A percentile compares a stretch with the other conserved stretches of the same genome.
Conservation (phyloP, 208 protist genomes). For the Crithidia expoeki region DNA sequence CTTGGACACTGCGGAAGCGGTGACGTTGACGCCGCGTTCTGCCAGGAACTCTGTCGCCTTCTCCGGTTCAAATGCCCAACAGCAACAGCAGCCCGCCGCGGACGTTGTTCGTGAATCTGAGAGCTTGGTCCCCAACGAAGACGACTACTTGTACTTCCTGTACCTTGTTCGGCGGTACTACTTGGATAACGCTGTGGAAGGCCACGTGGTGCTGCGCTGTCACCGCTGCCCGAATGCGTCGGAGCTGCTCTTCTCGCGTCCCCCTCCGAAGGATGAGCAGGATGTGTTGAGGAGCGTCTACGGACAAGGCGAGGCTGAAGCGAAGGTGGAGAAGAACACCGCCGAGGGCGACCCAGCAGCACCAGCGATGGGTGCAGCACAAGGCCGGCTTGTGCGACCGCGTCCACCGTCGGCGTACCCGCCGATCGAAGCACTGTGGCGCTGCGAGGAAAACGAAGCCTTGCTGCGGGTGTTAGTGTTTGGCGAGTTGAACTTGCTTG, state of each 20-base stretch:
- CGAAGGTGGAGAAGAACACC: neutral
- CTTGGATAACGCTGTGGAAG: conserved; percentile 85
- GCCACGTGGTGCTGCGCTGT: conserved; percentile 86
- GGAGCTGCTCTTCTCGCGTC: conserved; percentile 78
- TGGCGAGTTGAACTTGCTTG: conserved; percentile 86
- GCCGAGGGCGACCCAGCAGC: neutral
- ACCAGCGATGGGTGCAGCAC: neutral
- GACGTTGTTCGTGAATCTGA: conserved; percentile 4
- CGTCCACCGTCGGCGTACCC: conserved; percentile 56
- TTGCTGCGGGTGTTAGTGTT: conserved; percentile 84
- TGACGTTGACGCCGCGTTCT: conserved; percentile 32
- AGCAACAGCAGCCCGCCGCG: neutral
- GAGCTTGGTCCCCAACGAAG: conserved; percentile 43
- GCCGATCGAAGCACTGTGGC: conserved; percentile 76
- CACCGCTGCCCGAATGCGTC: conserved; percentile 62
- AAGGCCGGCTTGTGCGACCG: conserved; percentile 16
- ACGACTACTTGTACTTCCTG: conserved; percentile 76
- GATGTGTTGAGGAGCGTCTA: conserved; percentile 53
- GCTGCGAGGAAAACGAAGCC: conserved; percentile 76
- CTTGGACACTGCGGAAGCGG: conserved; percentile 51
- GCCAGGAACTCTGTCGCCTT: neutral
- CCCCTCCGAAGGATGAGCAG: conserved; percentile 77
- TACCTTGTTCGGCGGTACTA: conserved; percentile 83
- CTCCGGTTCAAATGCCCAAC: neutral
- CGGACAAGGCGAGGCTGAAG: neutral